These are phyloP conservation scores for Penicillium sp. DNA, from an alignment of 2,329 filamentous ascomycete species.

Conservation along the genomic window DNA sequence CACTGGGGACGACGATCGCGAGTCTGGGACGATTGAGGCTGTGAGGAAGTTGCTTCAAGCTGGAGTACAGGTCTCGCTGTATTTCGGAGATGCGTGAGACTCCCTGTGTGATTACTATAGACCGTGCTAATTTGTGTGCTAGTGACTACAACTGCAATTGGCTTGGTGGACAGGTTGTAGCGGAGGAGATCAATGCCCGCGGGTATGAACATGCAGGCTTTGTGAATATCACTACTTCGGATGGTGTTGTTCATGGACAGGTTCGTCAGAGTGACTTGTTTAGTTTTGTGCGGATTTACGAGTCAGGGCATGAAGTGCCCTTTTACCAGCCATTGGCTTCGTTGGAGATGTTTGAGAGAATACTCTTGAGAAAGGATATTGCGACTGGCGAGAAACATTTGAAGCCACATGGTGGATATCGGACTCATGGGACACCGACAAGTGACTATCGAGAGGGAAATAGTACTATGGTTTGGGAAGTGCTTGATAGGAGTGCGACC, in stretches of 20 bases:
- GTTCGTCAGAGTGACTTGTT: constrained; percentile 2
- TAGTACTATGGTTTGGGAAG: neutral
- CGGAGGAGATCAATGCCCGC: neutral
- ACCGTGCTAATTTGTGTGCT: neutral
- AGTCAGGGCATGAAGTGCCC: neutral
- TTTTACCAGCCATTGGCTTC: constrained; percentile 1
- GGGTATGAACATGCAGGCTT: neutral
- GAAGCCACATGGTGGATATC: neutral
- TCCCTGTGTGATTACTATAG: neutral
- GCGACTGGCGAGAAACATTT: neutral
- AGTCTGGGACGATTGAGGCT: neutral
- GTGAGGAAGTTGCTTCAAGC: neutral
- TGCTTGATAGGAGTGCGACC: neutral
- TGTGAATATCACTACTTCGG: neutral
- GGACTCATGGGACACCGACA: neutral
- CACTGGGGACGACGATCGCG: neutral
- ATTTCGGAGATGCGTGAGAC: constrained; percentile 1
- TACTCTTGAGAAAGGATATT: neutral
- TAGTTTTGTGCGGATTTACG: neutral
- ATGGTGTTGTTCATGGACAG: neutral
- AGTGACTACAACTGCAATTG: constrained; percentile 2
- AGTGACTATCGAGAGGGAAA: constrained; percentile 2
- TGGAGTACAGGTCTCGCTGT: neutral
- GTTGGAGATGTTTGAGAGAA: neutral
- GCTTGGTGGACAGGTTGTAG: constrained; percentile 1